Evolutionary conservation across 2,329 filamentous ascomycete genomes (phyloP).

Genomic region (Beauveria scarabaeidicola): DNA sequence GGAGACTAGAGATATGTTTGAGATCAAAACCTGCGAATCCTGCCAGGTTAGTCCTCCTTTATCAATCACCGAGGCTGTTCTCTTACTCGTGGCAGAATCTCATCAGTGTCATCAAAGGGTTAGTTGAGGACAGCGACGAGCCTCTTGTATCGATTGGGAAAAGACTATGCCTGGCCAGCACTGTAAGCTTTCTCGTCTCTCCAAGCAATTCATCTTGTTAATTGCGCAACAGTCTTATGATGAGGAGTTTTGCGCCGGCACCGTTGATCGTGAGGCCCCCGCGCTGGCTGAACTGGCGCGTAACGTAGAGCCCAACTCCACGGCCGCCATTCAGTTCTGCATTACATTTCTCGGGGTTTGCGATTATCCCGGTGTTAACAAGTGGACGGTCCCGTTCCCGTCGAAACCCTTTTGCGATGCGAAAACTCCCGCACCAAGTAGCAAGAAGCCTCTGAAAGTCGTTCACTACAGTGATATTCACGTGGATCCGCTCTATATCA

Average conservation of each 20-base stretch:
- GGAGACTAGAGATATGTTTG: constrained; percentile 5
- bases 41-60: constrained; percentile 17
- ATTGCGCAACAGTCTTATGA: constrained; percentile 35
- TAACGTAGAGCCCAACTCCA: constrained; percentile 38
- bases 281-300: constrained; percentile 42
- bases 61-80: no score
- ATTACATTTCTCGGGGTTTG: constrained; percentile 47
- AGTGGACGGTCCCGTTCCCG: constrained; percentile 37
- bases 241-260: constrained; percentile 45
- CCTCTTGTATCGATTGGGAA: constrained; percentile 28
- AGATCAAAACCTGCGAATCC: constrained; percentile 16
- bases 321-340: constrained; percentile 43
- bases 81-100: constrained; percentile 12
- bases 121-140: constrained; percentile 33
- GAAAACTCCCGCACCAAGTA: constrained; percentile 31
- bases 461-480: constrained; percentile 56
- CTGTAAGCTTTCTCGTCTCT: constrained; percentile 15
- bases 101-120: constrained; percentile 31
- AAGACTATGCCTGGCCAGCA: constrained; percentile 24
- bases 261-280: constrained; percentile 43
- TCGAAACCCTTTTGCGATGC: constrained; percentile 28
- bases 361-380: constrained; percentile 35
- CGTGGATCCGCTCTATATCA: constrained; percentile 45
- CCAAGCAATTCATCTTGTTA: background rate
- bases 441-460: constrained; percentile 40